phyloP scores from a whole-genome alignment of 306 rosid genomes.

The Trichosanthes cucumerina region DNA sequence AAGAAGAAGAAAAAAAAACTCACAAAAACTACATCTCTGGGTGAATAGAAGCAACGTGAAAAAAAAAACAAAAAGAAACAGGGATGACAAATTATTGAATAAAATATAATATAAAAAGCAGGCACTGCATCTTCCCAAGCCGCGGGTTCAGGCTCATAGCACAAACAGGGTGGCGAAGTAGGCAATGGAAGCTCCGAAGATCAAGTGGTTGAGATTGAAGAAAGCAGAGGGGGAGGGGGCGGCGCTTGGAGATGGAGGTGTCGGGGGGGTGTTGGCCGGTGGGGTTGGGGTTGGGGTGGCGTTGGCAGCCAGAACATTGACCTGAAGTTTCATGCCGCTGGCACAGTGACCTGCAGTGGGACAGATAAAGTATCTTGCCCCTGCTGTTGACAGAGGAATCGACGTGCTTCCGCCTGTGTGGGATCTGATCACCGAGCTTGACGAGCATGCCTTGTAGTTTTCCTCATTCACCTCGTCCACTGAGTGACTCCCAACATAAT shows the following conservation, averaged over 20 bases:
- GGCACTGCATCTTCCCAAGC: constrained; percentile 79
- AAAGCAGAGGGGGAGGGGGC: constrained; percentile 13
- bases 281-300: constrained; percentile 21
- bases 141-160: constrained; percentile 10
- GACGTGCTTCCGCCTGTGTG: constrained; percentile 23
- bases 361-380: constrained; percentile 43
- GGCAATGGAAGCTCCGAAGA: constrained; percentile 27
- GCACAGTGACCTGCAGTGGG: constrained; percentile 35
- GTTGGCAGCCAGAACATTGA: constrained; percentile 35
- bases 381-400: constrained; percentile 17
- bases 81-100: not conserved
- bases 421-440: constrained; percentile 16
- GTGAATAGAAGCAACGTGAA: not conserved
- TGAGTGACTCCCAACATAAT: constrained; percentile 23
- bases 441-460: constrained; percentile 28
- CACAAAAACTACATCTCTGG: constrained; percentile 2
- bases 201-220: constrained; percentile 15
- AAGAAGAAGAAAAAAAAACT: not conserved
- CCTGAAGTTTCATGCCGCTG: constrained; percentile 45
- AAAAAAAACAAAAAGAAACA: constrained; percentile 7
- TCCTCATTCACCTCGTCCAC: constrained; percentile 27
- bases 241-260: constrained; percentile 22
- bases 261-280: constrained; percentile 20
- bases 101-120: not conserved
- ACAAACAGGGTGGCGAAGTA: constrained; percentile 21